A percentile compares a stretch with the other conserved stretches of the same genome.
phyloP scores from a whole-genome alignment of 805 yeast genomes.

The Zygoascus bituminiphila region DNA sequence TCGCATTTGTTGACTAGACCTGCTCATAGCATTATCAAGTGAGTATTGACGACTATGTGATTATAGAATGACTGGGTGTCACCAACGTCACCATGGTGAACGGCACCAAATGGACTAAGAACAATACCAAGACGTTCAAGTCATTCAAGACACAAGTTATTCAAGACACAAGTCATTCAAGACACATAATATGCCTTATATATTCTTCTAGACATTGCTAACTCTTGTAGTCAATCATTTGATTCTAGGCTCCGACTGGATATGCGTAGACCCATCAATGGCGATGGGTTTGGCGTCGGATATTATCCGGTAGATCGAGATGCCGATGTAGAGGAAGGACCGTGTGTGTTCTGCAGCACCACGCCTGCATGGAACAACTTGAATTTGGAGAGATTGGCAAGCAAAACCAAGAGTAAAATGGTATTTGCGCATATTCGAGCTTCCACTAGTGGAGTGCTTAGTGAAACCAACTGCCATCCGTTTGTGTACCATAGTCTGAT shows the following conservation, averaged over 20 bases:
- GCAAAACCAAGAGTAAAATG: slow-evolving; percentile 72
- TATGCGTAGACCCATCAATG: slow-evolving; percentile 87
- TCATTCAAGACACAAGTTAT: too few relatives aligned
- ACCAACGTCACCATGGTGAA: too few relatives aligned
- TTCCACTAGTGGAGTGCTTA: slow-evolving; percentile 85
- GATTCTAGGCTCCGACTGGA: slow-evolving; percentile 85
- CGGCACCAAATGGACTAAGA: too few relatives aligned
- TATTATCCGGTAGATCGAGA: slow-evolving; percentile 62
- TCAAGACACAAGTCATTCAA: too few relatives aligned
- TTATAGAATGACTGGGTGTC: not conserved
- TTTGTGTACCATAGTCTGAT: slow-evolving; percentile 77
- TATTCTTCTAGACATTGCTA: too few relatives aligned
- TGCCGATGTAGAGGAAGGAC: slow-evolving; percentile 50
- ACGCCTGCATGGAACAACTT: slow-evolving; percentile 97
- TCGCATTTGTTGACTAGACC: slow-evolving; percentile 88
- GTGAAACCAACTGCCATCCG: slow-evolving; percentile 97
- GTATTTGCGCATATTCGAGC: slow-evolving; percentile 97
- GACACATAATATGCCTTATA: too few relatives aligned
- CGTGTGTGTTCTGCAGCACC: slow-evolving; percentile 89
- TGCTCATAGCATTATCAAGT: slow-evolving; percentile 91
- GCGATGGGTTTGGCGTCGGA: slow-evolving; percentile 98
- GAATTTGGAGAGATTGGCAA: slow-evolving; percentile 76
- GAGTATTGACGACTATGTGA: slow-evolving; percentile 14
- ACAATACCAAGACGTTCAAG: too few relatives aligned
- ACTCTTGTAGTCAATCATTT: slow-evolving; percentile 62